Base-by-base conservation (phyloP, 495 filamentous ascomycete species). In the Hyphodiscus hymeniophilus region DNA sequence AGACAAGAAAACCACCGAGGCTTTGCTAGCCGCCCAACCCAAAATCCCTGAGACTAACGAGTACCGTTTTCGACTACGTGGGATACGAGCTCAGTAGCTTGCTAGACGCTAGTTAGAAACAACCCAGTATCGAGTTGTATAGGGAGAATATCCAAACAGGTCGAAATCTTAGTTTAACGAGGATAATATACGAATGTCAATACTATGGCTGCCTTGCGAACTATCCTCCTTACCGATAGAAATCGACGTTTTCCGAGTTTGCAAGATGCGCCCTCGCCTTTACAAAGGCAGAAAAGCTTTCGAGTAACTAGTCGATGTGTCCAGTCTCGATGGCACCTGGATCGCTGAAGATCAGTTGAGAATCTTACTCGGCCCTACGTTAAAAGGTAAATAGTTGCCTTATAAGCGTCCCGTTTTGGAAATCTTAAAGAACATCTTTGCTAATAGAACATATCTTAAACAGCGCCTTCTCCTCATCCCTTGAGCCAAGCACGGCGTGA, bases 91-190 rank as follows among this genome's bases (percentile, higher is more conserved):
- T 32, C 30, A 13, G 30, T 13, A 32, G 36, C 36, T 39, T 39
- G 36, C 36, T 39, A 16, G 36, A 39, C 36, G 36, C 36, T 16
- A 39, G 36, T 22, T 21, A n/a, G n/a, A n/a, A n/a, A n/a, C n/a
- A n/a, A n/a, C n/a, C n/a, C n/a, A n/a, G n/a, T n/a, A n/a, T n/a
- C 40, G 40, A 43, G 40, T 43, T 16, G 40, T 43, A 43, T 43
- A 21, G n/a, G 40, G 40, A 8, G 16, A 43, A 43, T 26, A 43
- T 43, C 40, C 40, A 43, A 43, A 43, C 40, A 43, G 40, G 40
- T 43, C 40, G n/a, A 21, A 43, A 22, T 43, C 40, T 43, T 43
- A 21, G 40, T 20, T 43, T 21, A 43, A 43, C 16, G 40, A 43
- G 26, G 40, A 43, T 21, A 21, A 39, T 21, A 16, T 39, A 39